Percentiles rank a stretch among this genome's conserved stretches.
Evolutionary conservation across 768 basidiomycete genomes (phyloP).

Genomic region (Collybia nuda): DNA sequence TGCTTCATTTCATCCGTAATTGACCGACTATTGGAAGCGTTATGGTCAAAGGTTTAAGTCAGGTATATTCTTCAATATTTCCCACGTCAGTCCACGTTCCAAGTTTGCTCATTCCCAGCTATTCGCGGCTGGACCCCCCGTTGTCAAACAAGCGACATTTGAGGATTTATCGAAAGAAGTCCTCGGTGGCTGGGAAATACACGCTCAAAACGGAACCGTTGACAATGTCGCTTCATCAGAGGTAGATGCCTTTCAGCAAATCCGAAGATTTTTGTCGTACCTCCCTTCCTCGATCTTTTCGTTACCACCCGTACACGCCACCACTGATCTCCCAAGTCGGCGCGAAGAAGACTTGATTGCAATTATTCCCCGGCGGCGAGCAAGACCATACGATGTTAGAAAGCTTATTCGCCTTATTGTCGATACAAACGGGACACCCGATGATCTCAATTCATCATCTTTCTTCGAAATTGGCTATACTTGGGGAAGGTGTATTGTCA

Average conservation of each 20-base stretch:
- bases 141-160: conserved; percentile 36
- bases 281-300: conserved; percentile 39
- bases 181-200: conserved; percentile 36
- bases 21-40: conserved; percentile 21
- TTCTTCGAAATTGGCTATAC: conserved; percentile 38
- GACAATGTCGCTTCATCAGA: conserved; percentile 37
- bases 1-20: neutral
- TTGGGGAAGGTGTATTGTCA: conserved; percentile 37
- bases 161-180: conserved; percentile 34
- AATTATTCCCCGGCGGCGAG: conserved; percentile 34
- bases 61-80: conserved; percentile 8
- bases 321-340: conserved; percentile 24
- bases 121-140: conserved; percentile 27
- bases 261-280: conserved; percentile 34
- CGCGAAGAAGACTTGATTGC: conserved; percentile 32
- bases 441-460: conserved; percentile 8
- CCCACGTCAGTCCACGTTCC: neutral
- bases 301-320: conserved; percentile 25
- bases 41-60: conserved; percentile 40
- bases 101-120: conserved; percentile 9
- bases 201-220: conserved; percentile 34
- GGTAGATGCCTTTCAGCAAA: conserved; percentile 33
- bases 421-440: conserved; percentile 19
- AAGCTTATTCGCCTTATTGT: conserved; percentile 32
- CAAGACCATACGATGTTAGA: conserved; percentile 35